Evolutionary conservation across 306 rosid species (phyloP).

Genomic region (Casuarina cunninghamiana): DNA sequence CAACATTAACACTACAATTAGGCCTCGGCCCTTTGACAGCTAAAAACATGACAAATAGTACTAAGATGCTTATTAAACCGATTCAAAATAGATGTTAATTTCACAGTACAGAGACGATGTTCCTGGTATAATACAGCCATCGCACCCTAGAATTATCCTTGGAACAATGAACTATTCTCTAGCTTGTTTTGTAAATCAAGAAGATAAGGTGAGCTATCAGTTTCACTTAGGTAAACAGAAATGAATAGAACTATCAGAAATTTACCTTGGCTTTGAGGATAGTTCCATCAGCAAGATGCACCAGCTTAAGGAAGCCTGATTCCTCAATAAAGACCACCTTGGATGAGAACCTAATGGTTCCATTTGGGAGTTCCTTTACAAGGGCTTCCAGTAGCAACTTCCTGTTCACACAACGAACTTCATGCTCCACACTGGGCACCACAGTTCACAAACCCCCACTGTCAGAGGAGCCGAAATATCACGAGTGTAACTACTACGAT

Average conservation of each 20-base stretch:
- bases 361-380: conserved; percentile 4
- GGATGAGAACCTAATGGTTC: conserved; percentile 8
- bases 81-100: background rate
- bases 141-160: background rate
- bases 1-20: background rate
- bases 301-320: conserved; percentile 1
- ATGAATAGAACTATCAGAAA: background rate
- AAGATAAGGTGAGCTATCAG: background rate
- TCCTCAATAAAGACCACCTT: conserved; percentile 9
- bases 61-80: background rate
- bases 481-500: no score
- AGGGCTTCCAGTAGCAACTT: conserved; percentile 1
- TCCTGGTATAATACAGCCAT: background rate
- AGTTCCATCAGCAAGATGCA: conserved; percentile 7
- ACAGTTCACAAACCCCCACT: background rate
- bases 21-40: background rate
- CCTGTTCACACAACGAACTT: conserved; percentile 8
- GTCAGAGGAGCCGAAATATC: no score
- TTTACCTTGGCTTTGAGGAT: conserved; percentile 8
- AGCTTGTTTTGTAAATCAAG: background rate
- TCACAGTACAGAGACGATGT: background rate
- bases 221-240: background rate
- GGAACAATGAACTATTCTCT: no score
- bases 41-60: background rate
- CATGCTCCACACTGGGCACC: conserved; percentile 4